These are phyloP conservation scores for Theileria annulata DNA, from an alignment of 169 alveolate species.

Conservation along the genomic window DNA sequence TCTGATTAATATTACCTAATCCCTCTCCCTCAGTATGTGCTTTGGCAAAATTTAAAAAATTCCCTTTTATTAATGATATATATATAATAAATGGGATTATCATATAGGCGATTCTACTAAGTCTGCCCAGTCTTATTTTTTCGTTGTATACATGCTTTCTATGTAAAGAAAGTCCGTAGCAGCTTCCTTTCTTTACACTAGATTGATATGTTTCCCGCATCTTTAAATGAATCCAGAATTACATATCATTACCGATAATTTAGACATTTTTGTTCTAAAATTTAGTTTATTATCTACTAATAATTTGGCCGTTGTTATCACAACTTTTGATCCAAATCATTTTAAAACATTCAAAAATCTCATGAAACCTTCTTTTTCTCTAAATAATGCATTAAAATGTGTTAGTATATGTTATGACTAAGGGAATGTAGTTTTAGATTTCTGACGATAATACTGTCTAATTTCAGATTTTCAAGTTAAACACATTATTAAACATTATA, in stretches of 20 bases:
- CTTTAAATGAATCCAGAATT: not conserved
- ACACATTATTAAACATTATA: no score
- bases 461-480: no score
- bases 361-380: not conserved
- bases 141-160: constrained; percentile 16
- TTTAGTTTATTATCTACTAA: not conserved
- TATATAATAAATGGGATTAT: constrained; percentile 5
- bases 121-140: not conserved
- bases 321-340: not conserved
- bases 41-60: not conserved
- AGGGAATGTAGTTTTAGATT: not conserved
- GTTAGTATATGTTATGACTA: not conserved
- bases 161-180: constrained; percentile 22
- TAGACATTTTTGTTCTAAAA: not conserved
- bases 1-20: not conserved
- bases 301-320: not conserved
- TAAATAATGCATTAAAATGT: not conserved
- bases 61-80: not conserved
- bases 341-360: not conserved
- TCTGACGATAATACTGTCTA: not conserved
- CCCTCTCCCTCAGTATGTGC: not conserved
- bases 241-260: not conserved
- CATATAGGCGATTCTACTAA: not conserved
- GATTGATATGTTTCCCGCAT: constrained; percentile 1
- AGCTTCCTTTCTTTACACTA: constrained; percentile 10